Evolutionary conservation across 371 early-diverging fungal genomes (phyloP).

Genomic region (Conidiobolus coronatus): DNA sequence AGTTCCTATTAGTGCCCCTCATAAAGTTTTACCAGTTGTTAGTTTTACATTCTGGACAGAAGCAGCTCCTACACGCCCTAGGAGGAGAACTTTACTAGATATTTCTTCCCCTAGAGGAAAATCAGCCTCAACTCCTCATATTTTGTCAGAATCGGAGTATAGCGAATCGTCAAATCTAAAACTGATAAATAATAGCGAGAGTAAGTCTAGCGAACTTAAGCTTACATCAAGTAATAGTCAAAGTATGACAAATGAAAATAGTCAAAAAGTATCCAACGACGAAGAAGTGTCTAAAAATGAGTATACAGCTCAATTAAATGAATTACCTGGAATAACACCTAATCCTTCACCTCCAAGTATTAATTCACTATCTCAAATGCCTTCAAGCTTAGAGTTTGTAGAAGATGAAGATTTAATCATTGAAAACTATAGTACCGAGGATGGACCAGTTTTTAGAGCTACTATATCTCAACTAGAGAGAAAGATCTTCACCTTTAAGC

Average conservation of each 20-base stretch:
- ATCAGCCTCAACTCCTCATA: too few species aligned
- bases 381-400: too few species aligned
- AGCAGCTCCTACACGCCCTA: neutral
- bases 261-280: neutral
- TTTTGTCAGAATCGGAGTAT: too few species aligned
- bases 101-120: too few species aligned
- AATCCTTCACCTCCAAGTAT: neutral
- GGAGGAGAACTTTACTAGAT: neutral
- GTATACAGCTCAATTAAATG: neutral
- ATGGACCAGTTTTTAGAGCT: conserved; percentile 4
- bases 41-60: neutral
- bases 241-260: neutral
- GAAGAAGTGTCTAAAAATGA: neutral
- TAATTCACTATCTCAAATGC: neutral
- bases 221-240: too few species aligned
- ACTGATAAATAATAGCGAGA: too few species aligned
- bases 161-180: too few species aligned
- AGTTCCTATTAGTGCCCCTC: neutral
- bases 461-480: neutral
- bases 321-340: neutral
- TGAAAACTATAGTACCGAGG: neutral
- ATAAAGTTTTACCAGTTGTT: neutral
- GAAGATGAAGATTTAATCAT: too few species aligned
- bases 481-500: neutral
- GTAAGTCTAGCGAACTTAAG: too few species aligned